phyloP scores from a whole-genome alignment of 2,329 filamentous ascomycete species.

The Aureobasidium sp. region DNA sequence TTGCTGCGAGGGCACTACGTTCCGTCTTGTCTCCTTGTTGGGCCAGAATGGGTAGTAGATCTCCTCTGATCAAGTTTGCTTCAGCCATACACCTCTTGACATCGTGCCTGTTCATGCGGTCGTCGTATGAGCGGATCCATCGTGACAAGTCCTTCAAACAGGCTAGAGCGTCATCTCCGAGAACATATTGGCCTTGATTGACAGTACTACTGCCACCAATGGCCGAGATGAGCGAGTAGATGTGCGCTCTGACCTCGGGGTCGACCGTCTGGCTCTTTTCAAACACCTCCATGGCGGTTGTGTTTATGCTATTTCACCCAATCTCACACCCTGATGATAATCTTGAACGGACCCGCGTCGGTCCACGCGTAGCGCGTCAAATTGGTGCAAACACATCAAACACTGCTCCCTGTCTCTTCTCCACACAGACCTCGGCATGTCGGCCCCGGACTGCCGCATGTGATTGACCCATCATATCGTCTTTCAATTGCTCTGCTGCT shows the following conservation, averaged over 20 bases:
- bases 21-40: slow-evolving; percentile 68
- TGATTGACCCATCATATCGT: not conserved
- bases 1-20: slow-evolving; percentile 66
- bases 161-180: slow-evolving; percentile 88
- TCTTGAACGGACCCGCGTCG: not conserved
- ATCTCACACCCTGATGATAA: not conserved
- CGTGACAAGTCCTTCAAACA: slow-evolving; percentile 87
- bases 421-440: slow-evolving; percentile 1
- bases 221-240: slow-evolving; percentile 88
- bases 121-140: slow-evolving; percentile 93
- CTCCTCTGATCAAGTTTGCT: slow-evolving; percentile 82
- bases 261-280: slow-evolving; percentile 50
- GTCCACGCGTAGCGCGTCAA: slow-evolving; percentile 1
- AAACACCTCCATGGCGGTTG: slow-evolving; percentile 19
- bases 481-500: not conserved
- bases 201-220: slow-evolving; percentile 77
- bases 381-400: slow-evolving; percentile 5
- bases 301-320: not conserved
- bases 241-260: slow-evolving; percentile 84
- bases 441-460: not conserved
- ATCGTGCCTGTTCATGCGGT: slow-evolving; percentile 87
- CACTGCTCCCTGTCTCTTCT: not conserved
- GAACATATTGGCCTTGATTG: slow-evolving; percentile 72
- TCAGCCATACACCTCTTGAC: slow-evolving; percentile 89
- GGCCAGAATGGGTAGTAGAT: slow-evolving; percentile 81